Percentiles rank a stretch among this genome's conserved stretches.
Evolutionary conservation across 1,284 basidiomycete species (phyloP).

Genomic region (Coniferiporia sulphurascens): DNA sequence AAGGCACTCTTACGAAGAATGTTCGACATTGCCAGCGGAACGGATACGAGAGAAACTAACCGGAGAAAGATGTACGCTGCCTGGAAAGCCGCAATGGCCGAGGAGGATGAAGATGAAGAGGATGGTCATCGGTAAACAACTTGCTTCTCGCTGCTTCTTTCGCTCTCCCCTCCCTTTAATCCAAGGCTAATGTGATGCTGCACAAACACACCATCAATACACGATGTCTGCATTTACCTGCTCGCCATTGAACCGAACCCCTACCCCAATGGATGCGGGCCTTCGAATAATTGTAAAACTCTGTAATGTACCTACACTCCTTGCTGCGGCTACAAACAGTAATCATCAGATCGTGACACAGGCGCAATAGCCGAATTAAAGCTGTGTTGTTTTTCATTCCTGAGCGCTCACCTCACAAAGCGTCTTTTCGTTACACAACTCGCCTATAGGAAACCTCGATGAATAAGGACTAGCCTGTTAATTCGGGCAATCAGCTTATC

Average conservation of each 20-base stretch:
- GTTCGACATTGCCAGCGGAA: constrained; percentile 73
- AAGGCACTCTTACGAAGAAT: constrained; percentile 57
- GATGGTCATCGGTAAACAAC: not conserved
- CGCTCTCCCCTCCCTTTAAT: not conserved
- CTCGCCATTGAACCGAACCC: not conserved
- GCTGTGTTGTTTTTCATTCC: not conserved
- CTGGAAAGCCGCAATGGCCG: constrained; percentile 61
- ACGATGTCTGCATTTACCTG: not conserved
- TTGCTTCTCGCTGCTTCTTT: not conserved
- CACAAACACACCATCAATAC: not conserved
- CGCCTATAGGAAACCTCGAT: too few species aligned
- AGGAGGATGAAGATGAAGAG: constrained; percentile 35
- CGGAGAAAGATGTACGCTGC: constrained; percentile 79
- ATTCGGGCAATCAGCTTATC: too few species aligned
- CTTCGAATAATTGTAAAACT: not conserved
- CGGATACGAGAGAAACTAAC: constrained; percentile 72
- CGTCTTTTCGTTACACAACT: too few species aligned
- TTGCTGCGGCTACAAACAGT: not conserved
- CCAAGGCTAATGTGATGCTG: not conserved
- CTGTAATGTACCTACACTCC: not conserved
- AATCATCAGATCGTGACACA: not conserved
- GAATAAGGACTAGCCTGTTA: too few species aligned
- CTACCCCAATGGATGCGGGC: not conserved
- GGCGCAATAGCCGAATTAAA: not conserved
- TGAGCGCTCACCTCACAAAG: not conserved